Evolutionary conservation across 2,329 filamentous ascomycete genomes (phyloP), one percentile per base, ranked within the genome.

Genomic region (Massarina eburnea): DNA sequence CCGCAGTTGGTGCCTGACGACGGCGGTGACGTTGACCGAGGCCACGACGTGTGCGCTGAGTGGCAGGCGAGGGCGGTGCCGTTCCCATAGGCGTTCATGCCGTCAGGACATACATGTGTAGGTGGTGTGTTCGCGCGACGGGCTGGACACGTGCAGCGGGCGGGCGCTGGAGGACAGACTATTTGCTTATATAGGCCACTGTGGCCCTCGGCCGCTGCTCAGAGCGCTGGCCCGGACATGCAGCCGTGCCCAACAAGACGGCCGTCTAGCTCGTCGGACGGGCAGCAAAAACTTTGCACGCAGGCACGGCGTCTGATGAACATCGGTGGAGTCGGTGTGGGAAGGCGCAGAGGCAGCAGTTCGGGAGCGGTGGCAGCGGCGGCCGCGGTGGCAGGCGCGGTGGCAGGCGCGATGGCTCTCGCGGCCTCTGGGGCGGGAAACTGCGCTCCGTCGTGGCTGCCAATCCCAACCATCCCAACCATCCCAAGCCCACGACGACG

Each of bases 161-260:
- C 47, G 40, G 42, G 38, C 46, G 45, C 39, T 45, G 46, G 41
- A 54, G 46, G 44, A 46, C 48, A 41, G 34, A 9, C 40, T 47
- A 10, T 26, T 38, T 43, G 49, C 26, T 48, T 54, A 29, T 53
- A 51, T 34, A 42, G 38, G 41, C 36, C 37, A 35, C 37, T 24
- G 47, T 21, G 19, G n/a, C 43, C 24, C 34, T 33, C 41, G 8
- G 43, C 35, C 24, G 30, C 30, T 37, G 39, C 34, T 47, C 24
- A 26, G 24, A 7, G 6, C 24, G 6, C 45, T 50, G 45, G 37
- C 39, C 40, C 46, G 35, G 34, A 40, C 48, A 58, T 61, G 61
- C 59, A 62, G 43, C 48, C 42, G 43, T 62, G 61, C 60, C 61
- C 57, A 55, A 59, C 49, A 26, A 41, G 27, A 32, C 36, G 19